phyloP scores from a whole-genome alignment of 768 basidiomycete species.

The Kwoniella pini region DNA sequence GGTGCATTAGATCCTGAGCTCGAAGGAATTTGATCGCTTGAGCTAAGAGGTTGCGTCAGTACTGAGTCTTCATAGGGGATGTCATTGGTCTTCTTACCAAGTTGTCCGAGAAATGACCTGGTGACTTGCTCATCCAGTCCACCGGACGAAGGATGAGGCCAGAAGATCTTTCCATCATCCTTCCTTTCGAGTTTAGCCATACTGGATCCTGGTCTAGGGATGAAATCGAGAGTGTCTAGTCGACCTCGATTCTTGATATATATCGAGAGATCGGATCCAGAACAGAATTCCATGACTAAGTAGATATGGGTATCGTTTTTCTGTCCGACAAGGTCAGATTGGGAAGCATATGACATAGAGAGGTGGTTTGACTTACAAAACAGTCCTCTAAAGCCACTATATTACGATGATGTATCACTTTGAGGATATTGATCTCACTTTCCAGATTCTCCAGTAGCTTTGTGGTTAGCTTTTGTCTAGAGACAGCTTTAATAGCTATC shows the following conservation, averaged over 20 bases:
- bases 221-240: constrained; percentile 78
- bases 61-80: too few relatives aligned
- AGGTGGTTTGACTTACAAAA: constrained; percentile 62
- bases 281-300: constrained; percentile 96
- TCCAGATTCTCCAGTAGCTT: constrained; percentile 98
- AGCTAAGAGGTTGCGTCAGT: constrained; percentile 59
- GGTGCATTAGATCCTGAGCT: constrained; percentile 83
- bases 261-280: constrained; percentile 90
- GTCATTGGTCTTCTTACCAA: constrained; percentile 61
- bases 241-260: constrained; percentile 98
- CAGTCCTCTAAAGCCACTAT: constrained; percentile 92
- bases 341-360: neutral
- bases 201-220: constrained; percentile 61
- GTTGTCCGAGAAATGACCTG: constrained; percentile 85
- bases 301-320: constrained; percentile 64
- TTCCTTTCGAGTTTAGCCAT: constrained; percentile 57
- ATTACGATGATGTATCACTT: constrained; percentile 86
- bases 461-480: constrained; percentile 77
- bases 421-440: constrained; percentile 95
- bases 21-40: constrained; percentile 91
- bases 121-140: constrained; percentile 89
- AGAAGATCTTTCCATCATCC: constrained; percentile 65
- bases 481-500: constrained; percentile 94
- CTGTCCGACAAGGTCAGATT: constrained; percentile 35
- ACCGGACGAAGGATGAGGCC: constrained; percentile 85